A percentile compares a stretch with the other conserved stretches of the same genome.
Conservation (phyloP, 2,329 filamentous ascomycete genomes). For the Penicillium sp. region DNA sequence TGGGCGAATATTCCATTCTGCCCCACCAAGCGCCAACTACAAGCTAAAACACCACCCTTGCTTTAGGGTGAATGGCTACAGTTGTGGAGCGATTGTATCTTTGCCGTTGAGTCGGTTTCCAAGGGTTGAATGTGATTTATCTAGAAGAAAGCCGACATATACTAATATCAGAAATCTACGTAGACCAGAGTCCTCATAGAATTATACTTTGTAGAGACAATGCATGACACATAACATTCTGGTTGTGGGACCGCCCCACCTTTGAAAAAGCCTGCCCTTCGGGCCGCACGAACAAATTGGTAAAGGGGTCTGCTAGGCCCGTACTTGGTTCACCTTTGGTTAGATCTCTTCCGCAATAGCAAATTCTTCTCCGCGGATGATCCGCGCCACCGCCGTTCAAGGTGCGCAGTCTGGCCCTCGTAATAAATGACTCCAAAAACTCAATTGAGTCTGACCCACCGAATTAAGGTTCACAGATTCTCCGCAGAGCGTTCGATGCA, state of each 20-base stretch:
- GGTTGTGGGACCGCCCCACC: background rate
- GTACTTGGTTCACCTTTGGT: constrained; percentile 2
- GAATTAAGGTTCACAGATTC: constrained; percentile 3
- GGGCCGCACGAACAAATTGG: background rate
- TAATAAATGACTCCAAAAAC: constrained; percentile 3
- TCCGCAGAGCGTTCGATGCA: constrained; percentile 1
- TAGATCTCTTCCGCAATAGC: constrained; percentile 1
- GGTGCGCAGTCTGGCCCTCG: constrained; percentile 1
- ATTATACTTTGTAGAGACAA: background rate
- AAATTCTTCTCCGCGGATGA: background rate
- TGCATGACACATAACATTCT: constrained; percentile 1
- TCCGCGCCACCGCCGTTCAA: constrained; percentile 1
- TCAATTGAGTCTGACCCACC: constrained; percentile 2
- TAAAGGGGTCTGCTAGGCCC: constrained; percentile 3
- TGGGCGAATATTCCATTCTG: background rate
- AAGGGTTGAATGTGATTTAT: background rate
- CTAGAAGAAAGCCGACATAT: background rate
- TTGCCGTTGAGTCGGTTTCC: background rate
- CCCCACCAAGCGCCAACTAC: constrained; percentile 1
- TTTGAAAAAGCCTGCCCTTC: constrained; percentile 5
- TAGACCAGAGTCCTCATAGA: constrained; percentile 2
- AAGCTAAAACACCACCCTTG: background rate
- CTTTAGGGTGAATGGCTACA: background rate
- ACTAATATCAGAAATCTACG: background rate
- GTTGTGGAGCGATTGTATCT: background rate